Evolutionary conservation across 2,329 filamentous ascomycete species (phyloP).

Genomic region (Exserohilum turcica): DNA sequence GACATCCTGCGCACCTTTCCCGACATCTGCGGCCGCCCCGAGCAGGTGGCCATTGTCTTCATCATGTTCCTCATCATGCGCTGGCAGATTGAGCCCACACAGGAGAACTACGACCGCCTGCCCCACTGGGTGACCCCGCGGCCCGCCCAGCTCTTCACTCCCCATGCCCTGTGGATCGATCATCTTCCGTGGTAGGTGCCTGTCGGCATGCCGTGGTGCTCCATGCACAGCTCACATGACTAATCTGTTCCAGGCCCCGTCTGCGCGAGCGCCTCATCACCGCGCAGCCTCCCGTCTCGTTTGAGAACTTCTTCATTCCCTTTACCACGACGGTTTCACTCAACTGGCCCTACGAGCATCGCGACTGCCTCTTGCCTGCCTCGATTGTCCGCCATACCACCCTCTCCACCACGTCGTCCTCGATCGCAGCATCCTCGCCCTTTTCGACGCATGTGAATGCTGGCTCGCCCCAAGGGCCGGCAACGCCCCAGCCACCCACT

Average conservation of each 20-base stretch:
- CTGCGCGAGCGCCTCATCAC: conserved; percentile 72
- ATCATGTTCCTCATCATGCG: conserved; percentile 83
- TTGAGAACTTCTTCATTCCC: conserved; percentile 82
- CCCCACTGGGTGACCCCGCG: conserved; percentile 74
- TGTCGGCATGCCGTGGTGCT: background rate
- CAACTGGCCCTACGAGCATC: conserved; percentile 83
- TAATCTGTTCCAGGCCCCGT: conserved; percentile 55
- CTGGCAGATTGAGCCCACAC: conserved; percentile 81
- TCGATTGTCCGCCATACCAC: conserved; percentile 30
- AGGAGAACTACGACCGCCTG: conserved; percentile 77
- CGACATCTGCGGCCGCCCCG: conserved; percentile 75
- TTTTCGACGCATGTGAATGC: conserved; percentile 40
- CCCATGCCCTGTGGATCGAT: conserved; percentile 83
- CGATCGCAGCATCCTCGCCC: conserved; percentile 32
- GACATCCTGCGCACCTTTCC: conserved; percentile 86
- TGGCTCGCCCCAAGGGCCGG: conserved; percentile 32
- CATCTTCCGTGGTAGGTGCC: conserved; percentile 69
- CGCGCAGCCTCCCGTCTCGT: conserved; percentile 63
- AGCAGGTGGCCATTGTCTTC: conserved; percentile 81
- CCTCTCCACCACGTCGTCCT: conserved; percentile 34
- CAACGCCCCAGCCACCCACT: conserved; percentile 27
- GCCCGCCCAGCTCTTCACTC: conserved; percentile 66
- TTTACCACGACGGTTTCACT: conserved; percentile 76
- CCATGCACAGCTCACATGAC: conserved; percentile 5
- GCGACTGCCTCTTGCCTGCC: conserved; percentile 67